A percentile compares a stretch with the other conserved stretches of the same genome.
Evolutionary conservation across 805 yeast species (phyloP).

Genomic region (Metschnikowia bowlesiae): DNA sequence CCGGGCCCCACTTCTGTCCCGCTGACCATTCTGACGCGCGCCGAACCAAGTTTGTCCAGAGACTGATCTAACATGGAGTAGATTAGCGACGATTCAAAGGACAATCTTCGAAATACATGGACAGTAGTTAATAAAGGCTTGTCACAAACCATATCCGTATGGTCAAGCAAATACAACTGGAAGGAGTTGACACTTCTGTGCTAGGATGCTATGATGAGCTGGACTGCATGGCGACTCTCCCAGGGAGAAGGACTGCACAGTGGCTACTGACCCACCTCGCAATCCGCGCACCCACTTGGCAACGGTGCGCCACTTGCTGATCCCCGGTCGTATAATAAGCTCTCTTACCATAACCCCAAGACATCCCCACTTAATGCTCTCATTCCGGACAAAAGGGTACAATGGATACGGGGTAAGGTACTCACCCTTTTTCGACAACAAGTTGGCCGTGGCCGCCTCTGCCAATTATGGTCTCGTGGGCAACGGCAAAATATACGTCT

Average conservation of each 20-base stretch:
- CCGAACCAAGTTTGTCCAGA: not conserved
- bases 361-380: conserved; percentile 47
- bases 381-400: conserved; percentile 70
- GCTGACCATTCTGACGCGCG: not conserved
- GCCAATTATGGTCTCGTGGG: conserved; percentile 95
- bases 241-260: too few relatives aligned
- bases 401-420: conserved; percentile 86
- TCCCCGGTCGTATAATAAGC: not conserved
- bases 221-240: too few relatives aligned
- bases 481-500: conserved; percentile 74
- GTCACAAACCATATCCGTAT: too few relatives aligned
- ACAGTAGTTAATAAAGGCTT: too few relatives aligned
- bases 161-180: too few relatives aligned
- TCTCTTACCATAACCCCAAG: not conserved
- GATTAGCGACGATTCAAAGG: too few relatives aligned
- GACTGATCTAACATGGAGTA: too few relatives aligned
- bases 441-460: conserved; percentile 83
- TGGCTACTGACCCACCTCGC: too few relatives aligned
- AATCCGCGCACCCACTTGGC: not conserved
- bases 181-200: too few relatives aligned
- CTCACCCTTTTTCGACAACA: conserved; percentile 88
- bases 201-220: too few relatives aligned
- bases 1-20: not conserved
- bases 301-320: not conserved
- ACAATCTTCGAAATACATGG: too few relatives aligned